Conservation (phyloP, 192 early-diverging fungal genomes). For the Allomyces javanicus region DNA sequence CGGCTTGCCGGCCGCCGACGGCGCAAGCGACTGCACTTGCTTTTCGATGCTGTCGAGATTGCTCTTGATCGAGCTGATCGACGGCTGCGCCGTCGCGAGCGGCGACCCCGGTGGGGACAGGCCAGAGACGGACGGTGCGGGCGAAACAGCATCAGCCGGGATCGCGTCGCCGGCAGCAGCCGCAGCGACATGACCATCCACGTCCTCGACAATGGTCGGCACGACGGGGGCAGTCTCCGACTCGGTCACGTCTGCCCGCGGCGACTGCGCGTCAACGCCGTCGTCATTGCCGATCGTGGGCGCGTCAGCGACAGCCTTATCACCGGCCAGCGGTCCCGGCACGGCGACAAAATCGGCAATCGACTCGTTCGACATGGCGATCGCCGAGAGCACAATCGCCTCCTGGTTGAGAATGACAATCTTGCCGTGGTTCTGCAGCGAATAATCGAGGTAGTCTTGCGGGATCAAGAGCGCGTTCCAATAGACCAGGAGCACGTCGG, state of each 20-base stretch:
- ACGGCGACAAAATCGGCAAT: not conserved
- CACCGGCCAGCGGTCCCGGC: no score
- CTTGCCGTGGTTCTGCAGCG: not conserved
- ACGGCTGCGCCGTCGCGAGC: not conserved
- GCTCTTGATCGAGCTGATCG: not conserved
- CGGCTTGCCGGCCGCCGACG: not conserved
- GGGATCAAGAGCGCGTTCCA: not conserved
- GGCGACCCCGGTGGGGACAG: not conserved
- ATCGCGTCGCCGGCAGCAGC: not conserved
- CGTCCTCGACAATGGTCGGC: not conserved
- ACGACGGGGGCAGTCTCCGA: no score
- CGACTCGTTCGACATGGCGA: not conserved
- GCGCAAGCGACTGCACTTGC: not conserved
- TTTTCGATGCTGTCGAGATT: not conserved
- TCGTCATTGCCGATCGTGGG: not conserved
- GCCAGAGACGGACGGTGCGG: no score
- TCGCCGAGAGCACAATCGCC: not conserved
- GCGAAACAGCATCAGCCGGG: no score
- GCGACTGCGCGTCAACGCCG: no score
- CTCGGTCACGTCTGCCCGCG: no score
- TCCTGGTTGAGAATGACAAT: not conserved
- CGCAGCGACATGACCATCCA: not conserved
- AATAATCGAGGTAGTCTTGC: not conserved
- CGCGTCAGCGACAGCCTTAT: not conserved
- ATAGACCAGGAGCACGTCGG: not conserved